Conservation (phyloP, 805 yeast genomes). For the Nakazawaea ishiwadae region DNA sequence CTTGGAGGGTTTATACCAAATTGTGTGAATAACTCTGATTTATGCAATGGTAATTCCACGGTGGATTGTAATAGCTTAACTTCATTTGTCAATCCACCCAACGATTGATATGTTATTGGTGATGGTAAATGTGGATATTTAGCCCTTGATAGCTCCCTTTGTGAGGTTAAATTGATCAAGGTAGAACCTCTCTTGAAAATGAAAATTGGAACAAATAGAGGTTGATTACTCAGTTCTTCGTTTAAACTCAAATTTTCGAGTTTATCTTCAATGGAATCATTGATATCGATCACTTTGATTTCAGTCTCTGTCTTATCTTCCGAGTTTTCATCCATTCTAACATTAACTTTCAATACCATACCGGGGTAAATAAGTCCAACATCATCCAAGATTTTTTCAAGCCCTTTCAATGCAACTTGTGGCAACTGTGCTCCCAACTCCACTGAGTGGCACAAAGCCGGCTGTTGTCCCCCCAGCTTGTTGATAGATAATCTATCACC, state of each 20-base stretch:
- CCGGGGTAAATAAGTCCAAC: constrained; percentile 63
- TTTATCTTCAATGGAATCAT: constrained; percentile 14
- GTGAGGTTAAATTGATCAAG: constrained; percentile 3
- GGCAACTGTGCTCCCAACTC: neutral
- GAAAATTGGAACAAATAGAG: constrained; percentile 41
- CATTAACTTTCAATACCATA: constrained; percentile 25
- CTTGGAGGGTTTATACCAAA: constrained; percentile 93
- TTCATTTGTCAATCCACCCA: constrained; percentile 77
- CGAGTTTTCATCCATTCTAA: constrained; percentile 19
- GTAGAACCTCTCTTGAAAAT: constrained; percentile 33
- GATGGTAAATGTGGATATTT: constrained; percentile 40
- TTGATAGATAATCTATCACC: constrained; percentile 35
- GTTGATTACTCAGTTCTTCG: constrained; percentile 21
- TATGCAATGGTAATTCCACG: constrained; percentile 74
- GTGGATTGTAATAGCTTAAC: constrained; percentile 58
- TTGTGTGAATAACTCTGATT: constrained; percentile 69
- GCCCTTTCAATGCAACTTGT: constrained; percentile 21
- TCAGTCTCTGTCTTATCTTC: constrained; percentile 14
- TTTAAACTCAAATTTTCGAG: constrained; percentile 26
- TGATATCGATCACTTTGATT: constrained; percentile 13
- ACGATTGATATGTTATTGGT: constrained; percentile 40
- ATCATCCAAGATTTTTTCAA: constrained; percentile 43
- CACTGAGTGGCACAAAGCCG: constrained; percentile 27
- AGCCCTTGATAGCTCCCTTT: constrained; percentile 21
- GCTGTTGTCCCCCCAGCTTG: constrained; percentile 48